Evolutionary conservation across 257 asterid species (phyloP).

Genomic region (Solanum pinnatisectum): DNA sequence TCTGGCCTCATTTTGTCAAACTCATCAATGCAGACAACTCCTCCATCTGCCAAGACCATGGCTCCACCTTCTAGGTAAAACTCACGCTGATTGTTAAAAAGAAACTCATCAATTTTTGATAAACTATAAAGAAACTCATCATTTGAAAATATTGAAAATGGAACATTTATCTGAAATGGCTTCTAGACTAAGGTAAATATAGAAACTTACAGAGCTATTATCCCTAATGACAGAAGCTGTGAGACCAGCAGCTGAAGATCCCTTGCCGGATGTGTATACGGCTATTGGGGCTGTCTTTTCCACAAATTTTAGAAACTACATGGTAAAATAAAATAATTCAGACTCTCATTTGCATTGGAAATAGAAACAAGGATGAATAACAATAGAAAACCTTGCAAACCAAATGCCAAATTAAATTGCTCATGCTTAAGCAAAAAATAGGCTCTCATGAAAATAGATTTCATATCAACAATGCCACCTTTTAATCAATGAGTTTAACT

Average conservation of each 20-base stretch:
- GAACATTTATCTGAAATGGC: neutral
- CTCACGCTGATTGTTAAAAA: slow-evolving; percentile 56
- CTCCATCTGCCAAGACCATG: slow-evolving; percentile 99
- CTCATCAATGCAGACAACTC: slow-evolving; percentile 98
- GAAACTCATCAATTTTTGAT: neutral
- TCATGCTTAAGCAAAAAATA: neutral
- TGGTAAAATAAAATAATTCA: neutral
- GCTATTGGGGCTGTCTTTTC: slow-evolving; percentile 99
- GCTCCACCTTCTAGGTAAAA: slow-evolving; percentile 99
- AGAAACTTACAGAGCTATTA: slow-evolving; percentile 76
- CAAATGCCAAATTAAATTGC: neutral
- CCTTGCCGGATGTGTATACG: slow-evolving; percentile 96
- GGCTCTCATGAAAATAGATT: neutral
- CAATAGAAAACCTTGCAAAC: neutral
- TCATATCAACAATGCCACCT: neutral
- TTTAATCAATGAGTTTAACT: neutral
- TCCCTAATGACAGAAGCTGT: slow-evolving; percentile 98
- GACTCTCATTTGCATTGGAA: neutral
- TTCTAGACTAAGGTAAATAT: neutral
- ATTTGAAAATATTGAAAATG: neutral
- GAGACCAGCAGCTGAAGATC: slow-evolving; percentile 99
- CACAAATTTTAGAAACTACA: slow-evolving; percentile 95
- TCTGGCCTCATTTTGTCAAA: slow-evolving; percentile 99
- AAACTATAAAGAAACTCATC: neutral
- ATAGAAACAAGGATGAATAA: neutral